Base-by-base conservation (phyloP, 371 early-diverging fungal species). In the Dichotomocladium elegans region DNA sequence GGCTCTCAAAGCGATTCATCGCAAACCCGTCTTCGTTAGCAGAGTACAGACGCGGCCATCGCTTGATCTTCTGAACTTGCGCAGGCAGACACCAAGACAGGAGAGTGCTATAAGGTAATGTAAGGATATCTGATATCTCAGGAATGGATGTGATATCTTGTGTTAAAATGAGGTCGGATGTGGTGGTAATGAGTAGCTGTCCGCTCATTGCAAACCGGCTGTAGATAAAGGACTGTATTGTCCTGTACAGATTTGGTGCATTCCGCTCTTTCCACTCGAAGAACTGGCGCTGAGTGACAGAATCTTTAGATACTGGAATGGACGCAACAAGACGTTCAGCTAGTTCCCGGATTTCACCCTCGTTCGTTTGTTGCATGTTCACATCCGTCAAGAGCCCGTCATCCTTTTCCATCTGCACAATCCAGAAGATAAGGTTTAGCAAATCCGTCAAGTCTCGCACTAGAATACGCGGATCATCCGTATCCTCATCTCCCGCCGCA, bases 1-100 rank as follows among this genome's bases (percentile, higher is more conserved):
- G 79, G 7, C 66, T 72, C 45, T 79, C 80, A 47, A 84, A 86
- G 26, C 83, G 63, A 41, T 82, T 86, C 84, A 84, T 86, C 14
- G 83, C 79, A 57, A 82, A 86, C 1, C 86, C 86, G 37, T 86
- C 70, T 43, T 64, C 37, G 22, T 72, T 68, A 24, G 76, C 80
- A 3, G 73, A 73, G 48, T 82, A 86, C 0, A 86, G 67, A 1
- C 70, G 55, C 3, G 52, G 37, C 82, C 82, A 81, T 29, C 60
- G 28, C 26, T 73, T 68, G 24, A 53, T 46, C 1, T 56, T 45
- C 9, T 66, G 41, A 35, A 65, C 43, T 19, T 41, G 22, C 7
- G 58, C 63, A 0, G 85, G 77, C 4, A 85, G 41, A 25, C 72
- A 64, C 80, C 78, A 81, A 7, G 63, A 71, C 7, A 85, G 14